These are phyloP conservation scores for Striga asiatica DNA, from an alignment of 257 asterid species.

Conservation along the genomic window DNA sequence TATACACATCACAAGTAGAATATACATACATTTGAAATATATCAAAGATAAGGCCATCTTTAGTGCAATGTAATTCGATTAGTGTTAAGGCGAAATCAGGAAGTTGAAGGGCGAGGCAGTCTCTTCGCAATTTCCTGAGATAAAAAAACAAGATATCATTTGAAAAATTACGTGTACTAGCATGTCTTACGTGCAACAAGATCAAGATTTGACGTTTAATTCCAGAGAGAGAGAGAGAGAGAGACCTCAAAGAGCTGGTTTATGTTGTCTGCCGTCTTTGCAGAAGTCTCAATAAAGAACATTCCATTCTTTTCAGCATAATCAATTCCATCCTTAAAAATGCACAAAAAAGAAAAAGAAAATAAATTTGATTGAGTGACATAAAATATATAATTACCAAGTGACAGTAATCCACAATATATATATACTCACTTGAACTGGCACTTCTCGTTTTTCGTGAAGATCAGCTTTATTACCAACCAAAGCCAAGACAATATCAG, in stretches of 20 bases:
- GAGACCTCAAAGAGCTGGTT: slow-evolving; percentile 96
- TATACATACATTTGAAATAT: slow-evolving; percentile 33
- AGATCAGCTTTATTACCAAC: slow-evolving; percentile 99
- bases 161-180: neutral
- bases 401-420: neutral
- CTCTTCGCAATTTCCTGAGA: slow-evolving; percentile 75
- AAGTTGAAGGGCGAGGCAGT: slow-evolving; percentile 57
- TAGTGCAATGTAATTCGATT: slow-evolving; percentile 7
- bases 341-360: no score
- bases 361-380: neutral
- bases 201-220: neutral
- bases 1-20: slow-evolving; percentile 14
- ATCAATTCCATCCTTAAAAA: slow-evolving; percentile 67
- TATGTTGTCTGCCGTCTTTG: slow-evolving; percentile 99
- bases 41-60: slow-evolving; percentile 21
- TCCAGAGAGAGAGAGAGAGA: neutral
- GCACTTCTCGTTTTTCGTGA: slow-evolving; percentile 75
- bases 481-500: slow-evolving; percentile 91
- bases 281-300: slow-evolving; percentile 98
- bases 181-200: neutral
- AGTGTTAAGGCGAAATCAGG: slow-evolving; percentile 22
- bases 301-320: slow-evolving; percentile 91
- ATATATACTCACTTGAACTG: slow-evolving; percentile 49
- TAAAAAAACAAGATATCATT: no score
- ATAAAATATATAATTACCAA: neutral